Base-by-base conservation (phyloP, 2,329 filamentous ascomycete genomes). In the Fonsecaea erecta region DNA sequence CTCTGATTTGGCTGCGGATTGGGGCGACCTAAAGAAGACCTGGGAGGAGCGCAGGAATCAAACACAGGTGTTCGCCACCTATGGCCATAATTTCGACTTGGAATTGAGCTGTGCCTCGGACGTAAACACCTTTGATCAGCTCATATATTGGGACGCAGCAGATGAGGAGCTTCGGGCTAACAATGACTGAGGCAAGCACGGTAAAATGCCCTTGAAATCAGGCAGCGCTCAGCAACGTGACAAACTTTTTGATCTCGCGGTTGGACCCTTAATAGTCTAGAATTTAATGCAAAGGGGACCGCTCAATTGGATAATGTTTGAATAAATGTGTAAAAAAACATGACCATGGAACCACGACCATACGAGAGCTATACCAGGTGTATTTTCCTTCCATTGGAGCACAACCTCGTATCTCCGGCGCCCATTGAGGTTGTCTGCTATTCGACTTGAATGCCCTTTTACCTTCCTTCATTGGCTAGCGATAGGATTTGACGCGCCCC, bases 91-190 rank as follows among this genome's bases (percentile, higher is more conserved):
- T 14, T 53, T 53, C n/a, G 52, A 53, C 21, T 34, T 37, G 53
- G 35, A 59, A 37, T 37, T 26, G 16, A 40, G 14, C 28, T 26
- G 34, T 30, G 52, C n/a, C 3, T 40, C 51, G 40, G 60, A 57
- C 11, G 8, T 21, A 9, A 56, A 6, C n/a, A 35, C 37, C 9
- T 62, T 62, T 40, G 52, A 62, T 16, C 60, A 62, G 34, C 52
- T 62, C 30, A 16, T 62, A n/a, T 51, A 30, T 32, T 56, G 52
- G 60, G 60, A 62, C 32, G 59, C 37, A 5, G 7, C 24, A 4
- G 59, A 53, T 43, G 51, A 43, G 24, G 58, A 61, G 32, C 21
- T 52, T 18, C 32, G n/a, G 46, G 8, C 32, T 40, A 52, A 26
- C 26, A 24, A 9, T 48, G 14, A n/a, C 14, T 18, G 16, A n/a